These are phyloP conservation scores for Malus hybrid DNA, from an alignment of 331 rosid genomes.

Conservation along the genomic window DNA sequence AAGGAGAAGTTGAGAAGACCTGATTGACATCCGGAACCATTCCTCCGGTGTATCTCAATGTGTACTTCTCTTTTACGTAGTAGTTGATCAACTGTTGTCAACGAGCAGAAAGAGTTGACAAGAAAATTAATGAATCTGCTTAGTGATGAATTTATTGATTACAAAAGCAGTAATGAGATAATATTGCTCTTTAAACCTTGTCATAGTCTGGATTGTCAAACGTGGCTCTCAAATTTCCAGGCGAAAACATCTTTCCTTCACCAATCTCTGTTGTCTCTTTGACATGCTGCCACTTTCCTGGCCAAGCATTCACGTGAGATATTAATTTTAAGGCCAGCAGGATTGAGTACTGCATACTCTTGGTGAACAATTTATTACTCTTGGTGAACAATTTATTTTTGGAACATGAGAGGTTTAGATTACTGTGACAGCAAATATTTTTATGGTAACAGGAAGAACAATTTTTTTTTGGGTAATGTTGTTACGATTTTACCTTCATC, in stretches of 20 bases:
- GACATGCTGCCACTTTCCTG: constrained; percentile 98
- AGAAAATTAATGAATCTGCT: background rate
- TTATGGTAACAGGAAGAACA: too few species aligned
- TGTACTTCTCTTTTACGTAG: constrained; percentile 82
- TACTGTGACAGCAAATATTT: background rate
- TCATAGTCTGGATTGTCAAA: constrained; percentile 74
- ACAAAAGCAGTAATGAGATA: background rate
- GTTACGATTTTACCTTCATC: constrained; percentile 65
- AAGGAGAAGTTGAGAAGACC: constrained; percentile 21
- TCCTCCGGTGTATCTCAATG: constrained; percentile 97
- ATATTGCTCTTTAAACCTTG: constrained; percentile 35
- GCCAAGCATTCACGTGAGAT: background rate
- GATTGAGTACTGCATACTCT: background rate
- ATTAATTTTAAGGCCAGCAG: background rate
- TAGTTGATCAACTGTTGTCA: constrained; percentile 61
- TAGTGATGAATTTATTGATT: background rate
- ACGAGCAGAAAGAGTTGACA: background rate
- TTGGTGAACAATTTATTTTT: background rate
- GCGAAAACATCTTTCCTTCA: constrained; percentile 94
- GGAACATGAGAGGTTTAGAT: background rate
- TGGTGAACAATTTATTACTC: background rate
- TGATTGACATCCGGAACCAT: constrained; percentile 99
- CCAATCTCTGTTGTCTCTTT: constrained; percentile 88
- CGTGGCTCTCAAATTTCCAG: constrained; percentile 98
- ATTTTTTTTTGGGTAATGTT: too few species aligned